Conservation (phyloP, 2,329 filamentous ascomycete genomes). For the Penicillium sp. region DNA sequence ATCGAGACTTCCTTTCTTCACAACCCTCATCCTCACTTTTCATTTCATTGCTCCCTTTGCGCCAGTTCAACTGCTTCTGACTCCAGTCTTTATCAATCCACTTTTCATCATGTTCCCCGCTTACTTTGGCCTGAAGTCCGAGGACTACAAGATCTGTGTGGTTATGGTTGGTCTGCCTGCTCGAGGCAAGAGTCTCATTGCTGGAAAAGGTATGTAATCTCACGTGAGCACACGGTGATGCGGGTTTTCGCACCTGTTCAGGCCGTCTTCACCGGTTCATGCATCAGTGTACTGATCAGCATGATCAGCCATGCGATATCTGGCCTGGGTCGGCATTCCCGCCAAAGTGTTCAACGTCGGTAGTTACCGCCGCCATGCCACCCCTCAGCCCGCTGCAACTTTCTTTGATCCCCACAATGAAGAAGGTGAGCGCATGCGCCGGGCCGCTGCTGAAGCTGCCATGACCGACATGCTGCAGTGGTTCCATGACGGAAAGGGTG, state of each 20-base stretch:
- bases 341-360: slow-evolving; percentile 97
- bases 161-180: slow-evolving; percentile 98
- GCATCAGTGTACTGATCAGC: no score
- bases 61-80: background rate
- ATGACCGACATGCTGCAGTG: slow-evolving; percentile 90
- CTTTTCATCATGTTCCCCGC: slow-evolving; percentile 1
- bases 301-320: slow-evolving; percentile 72
- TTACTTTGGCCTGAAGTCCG: slow-evolving; percentile 66
- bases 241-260: no score
- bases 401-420: slow-evolving; percentile 91
- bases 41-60: background rate
- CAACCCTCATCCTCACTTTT: background rate
- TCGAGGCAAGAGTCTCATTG: slow-evolving; percentile 93
- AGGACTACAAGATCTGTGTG: slow-evolving; percentile 94
- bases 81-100: background rate
- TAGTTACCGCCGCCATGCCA: slow-evolving; percentile 83
- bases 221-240: no score
- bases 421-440: slow-evolving; percentile 83
- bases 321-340: slow-evolving; percentile 92
- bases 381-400: slow-evolving; percentile 82
- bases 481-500: slow-evolving; percentile 70
- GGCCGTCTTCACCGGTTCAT: background rate
- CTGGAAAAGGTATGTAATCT: slow-evolving; percentile 71
- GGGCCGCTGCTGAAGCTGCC: slow-evolving; percentile 83
- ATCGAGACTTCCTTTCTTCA: background rate